Base-by-base conservation (phyloP, 805 yeast genomes). In the Myxozyma neglecta region DNA sequence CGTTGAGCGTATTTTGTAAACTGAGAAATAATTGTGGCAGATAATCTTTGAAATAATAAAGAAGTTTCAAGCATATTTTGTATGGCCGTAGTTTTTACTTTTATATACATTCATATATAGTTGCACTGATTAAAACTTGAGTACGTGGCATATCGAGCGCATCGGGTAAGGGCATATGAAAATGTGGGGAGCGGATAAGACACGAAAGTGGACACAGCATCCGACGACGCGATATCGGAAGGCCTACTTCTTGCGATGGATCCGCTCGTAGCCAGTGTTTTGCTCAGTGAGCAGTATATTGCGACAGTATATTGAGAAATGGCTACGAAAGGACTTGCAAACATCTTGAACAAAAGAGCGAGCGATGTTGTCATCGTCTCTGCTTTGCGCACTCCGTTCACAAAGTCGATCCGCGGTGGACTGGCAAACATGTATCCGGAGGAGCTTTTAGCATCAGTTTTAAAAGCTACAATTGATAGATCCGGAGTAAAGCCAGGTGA, bases 321-420 rank as follows among this genome's bases (percentile, higher is more conserved):
- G 58, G 58, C 58, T 18, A 46, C 59, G 14, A 42, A 36, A 42
- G 59, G 59, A 44, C 43, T 56, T 24, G 50, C 54, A 35, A 56
- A 42, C 54, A 49, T 56, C 44, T 37, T 56, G 34, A 35, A 43
- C n/a, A 56, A 56, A 44, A 39, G 43, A 14, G 54, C 61, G 16
- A 46, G 24, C 18, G 79, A 76, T 66, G 67, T 76, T 6, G 79
- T 76, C 43, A 72, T 76, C 29, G 66, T 75, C 29, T 73, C 77
- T 2, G 78, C 79, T 5, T 63, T 68, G 24, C 67, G 79, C 49
- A 68, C 79, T 3, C 78, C 79, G 34, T 62, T 76, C 18, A 76
- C 80, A 29, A 73, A 69, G 60, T 71, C 75, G n/a, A 64, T 61
- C 50, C 75, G 75, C 50, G 79, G 79, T 35, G 77, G 77, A 5